phyloP scores from a whole-genome alignment of 805 yeast species.

The Candida dendrica region DNA sequence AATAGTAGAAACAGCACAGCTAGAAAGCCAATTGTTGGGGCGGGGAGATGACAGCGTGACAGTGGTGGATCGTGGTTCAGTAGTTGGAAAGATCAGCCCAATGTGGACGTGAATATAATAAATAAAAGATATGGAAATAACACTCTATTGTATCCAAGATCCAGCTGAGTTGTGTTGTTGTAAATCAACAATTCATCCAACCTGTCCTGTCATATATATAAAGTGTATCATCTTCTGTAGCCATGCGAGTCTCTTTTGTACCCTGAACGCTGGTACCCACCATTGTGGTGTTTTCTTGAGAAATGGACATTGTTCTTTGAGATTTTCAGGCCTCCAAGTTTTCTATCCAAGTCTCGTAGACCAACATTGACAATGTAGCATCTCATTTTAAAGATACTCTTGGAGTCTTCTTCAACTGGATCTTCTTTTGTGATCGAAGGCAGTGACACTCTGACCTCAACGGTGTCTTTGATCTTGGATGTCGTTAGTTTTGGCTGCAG shows the following conservation, averaged over 20 bases:
- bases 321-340: conserved; percentile 20
- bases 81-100: no score
- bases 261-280: not conserved
- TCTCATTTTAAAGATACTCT: conserved; percentile 24
- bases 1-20: no score
- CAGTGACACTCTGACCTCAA: conserved; percentile 35
- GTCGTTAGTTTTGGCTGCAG: conserved; percentile 39
- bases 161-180: no score
- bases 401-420: conserved; percentile 12
- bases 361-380: conserved; percentile 36
- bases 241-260: not conserved
- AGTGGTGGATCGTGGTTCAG: no score
- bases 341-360: conserved; percentile 34
- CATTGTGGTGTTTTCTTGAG: not conserved
- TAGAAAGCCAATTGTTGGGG: no score
- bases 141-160: no score
- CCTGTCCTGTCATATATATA: no score
- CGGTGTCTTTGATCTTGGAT: conserved; percentile 28
- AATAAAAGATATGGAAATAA: no score
- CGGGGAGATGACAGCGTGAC: no score
- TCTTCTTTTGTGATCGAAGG: conserved; percentile 25
- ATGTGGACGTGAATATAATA: no score
- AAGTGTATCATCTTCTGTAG: not conserved
- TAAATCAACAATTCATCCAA: no score
- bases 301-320: conserved; percentile 5